Evolutionary conservation across 1,284 basidiomycete species (phyloP).

Genomic region (Pisolithus thermaeus): DNA sequence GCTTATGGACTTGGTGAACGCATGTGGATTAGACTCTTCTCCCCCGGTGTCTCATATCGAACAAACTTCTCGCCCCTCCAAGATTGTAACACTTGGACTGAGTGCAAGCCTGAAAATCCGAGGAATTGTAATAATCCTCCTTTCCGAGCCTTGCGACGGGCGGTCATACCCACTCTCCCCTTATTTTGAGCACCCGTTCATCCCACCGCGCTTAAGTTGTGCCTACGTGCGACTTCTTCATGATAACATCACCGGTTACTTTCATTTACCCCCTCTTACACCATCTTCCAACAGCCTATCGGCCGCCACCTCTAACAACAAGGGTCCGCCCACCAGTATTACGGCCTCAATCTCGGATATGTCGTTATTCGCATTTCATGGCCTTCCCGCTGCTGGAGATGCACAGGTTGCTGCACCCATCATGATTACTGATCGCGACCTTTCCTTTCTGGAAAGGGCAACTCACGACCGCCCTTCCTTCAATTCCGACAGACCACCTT

Average conservation of each 20-base stretch:
- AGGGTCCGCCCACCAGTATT: slow-evolving; percentile 25
- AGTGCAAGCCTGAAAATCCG: slow-evolving; percentile 37
- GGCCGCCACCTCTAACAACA: neutral
- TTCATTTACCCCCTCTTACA: slow-evolving; percentile 15
- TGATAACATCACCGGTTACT: slow-evolving; percentile 41
- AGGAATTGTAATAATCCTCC: slow-evolving; percentile 46
- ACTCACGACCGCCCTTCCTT: slow-evolving; percentile 38
- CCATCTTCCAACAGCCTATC: slow-evolving; percentile 6
- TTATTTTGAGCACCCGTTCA: slow-evolving; percentile 51
- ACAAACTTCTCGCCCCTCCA: slow-evolving; percentile 6
- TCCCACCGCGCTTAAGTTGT: slow-evolving; percentile 42
- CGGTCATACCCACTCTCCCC: slow-evolving; percentile 21
- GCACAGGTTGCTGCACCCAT: slow-evolving; percentile 47
- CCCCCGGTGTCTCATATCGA: slow-evolving; percentile 9
- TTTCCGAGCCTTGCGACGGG: slow-evolving; percentile 20
- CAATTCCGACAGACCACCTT: slow-evolving; percentile 14
- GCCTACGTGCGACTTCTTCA: slow-evolving; percentile 55
- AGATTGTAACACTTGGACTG: slow-evolving; percentile 21
- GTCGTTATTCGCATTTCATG: slow-evolving; percentile 46
- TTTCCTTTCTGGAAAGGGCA: slow-evolving; percentile 45
- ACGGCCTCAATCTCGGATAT: slow-evolving; percentile 38
- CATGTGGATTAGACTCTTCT: slow-evolving; percentile 30
- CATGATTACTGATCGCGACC: slow-evolving; percentile 55
- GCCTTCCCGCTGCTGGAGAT: slow-evolving; percentile 14
- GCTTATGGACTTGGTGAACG: slow-evolving; percentile 37